phyloP scores from a whole-genome alignment of 2,329 filamentous ascomycete genomes.

The Neocatenulostroma microsporum region DNA sequence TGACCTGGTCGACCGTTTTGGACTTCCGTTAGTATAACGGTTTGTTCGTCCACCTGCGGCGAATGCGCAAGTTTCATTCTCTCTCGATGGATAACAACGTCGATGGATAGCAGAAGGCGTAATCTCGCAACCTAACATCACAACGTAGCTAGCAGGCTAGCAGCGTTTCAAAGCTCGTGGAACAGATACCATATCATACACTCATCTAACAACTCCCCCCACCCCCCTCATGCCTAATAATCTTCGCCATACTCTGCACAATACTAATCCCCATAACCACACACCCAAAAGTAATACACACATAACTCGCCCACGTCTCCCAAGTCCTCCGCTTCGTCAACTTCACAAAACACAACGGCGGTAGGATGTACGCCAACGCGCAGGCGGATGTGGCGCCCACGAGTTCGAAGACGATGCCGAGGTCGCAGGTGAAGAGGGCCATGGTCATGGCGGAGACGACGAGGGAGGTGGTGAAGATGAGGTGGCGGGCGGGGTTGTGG shows the following conservation, averaged over 20 bases:
- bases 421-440: constrained; percentile 80
- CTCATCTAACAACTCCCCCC: constrained; percentile 13
- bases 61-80: too few relatives aligned
- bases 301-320: constrained; percentile 53
- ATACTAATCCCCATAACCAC: constrained; percentile 75
- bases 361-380: constrained; percentile 88
- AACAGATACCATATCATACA: too few relatives aligned
- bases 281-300: constrained; percentile 70
- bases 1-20: too few relatives aligned
- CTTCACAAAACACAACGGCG: constrained; percentile 91
- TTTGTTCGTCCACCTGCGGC: too few relatives aligned
- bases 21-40: too few relatives aligned
- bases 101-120: too few relatives aligned
- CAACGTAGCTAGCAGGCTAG: too few relatives aligned
- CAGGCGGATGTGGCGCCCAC: constrained; percentile 93
- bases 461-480: constrained; percentile 75
- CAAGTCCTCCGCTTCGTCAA: constrained; percentile 61
- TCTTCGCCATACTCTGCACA: constrained; percentile 63
- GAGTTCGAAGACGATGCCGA: constrained; percentile 90
- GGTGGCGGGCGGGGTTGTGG: constrained; percentile 74
- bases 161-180: too few relatives aligned
- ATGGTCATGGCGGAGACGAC: constrained; percentile 72
- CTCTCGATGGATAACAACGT: too few relatives aligned
- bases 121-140: too few relatives aligned
- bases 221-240: constrained; percentile 34